Base-by-base conservation (phyloP, 441 rosid genomes). In the Flueggea neowawraea region DNA sequence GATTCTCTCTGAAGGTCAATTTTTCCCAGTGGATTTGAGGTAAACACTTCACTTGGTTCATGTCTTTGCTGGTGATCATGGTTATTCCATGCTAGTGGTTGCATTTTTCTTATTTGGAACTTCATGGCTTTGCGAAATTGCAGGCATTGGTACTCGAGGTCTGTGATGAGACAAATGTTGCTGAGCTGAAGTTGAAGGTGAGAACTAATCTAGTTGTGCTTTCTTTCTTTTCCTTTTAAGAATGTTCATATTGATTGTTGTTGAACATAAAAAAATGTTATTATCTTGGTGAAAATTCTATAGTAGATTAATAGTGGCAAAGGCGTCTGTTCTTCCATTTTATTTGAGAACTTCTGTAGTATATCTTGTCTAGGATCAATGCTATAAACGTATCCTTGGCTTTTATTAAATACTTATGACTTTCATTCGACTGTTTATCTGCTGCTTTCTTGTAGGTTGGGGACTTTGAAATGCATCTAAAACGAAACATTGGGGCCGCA, bases 171-270 rank as follows among this genome's bases (percentile, higher is more conserved):
- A 94, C 96, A 13, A 87, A 94, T 74, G 69, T 94, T 71, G 97
- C 99, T 58, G 99, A 89, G 70, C 82, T 94, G 65, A 68, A 91
- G 84, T 52, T 94, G 62, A 94, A 94, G 96, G 99, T 93, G 73
- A 69, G 66, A 53, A n/a, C 62, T 12, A 32, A 16, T 15, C 56
- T 63, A 61, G 41, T 16, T 44, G 11, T 41, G 53, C 41, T 8
- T 36, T 5, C 9, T 36, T 36, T 8, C 41, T 36, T 36, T 8
- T 36, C 41, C 41, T 36, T 36, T 2, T 36, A 36, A 5, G 41
- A 36, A 36, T 36, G 9, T 36, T 36, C 41, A 36, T 8, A 36
- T 36, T 36, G 6, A 36, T 58, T 16, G 17, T n/a, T 16, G 31
- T 41, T 28, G 2, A 47, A 47, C n/a, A 10, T 12, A 9, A 14